Percentiles rank a stretch among this genome's conserved stretches.
phyloP scores from a whole-genome alignment of 495 filamentous ascomycete genomes.

The Cairneyella variabilis region DNA sequence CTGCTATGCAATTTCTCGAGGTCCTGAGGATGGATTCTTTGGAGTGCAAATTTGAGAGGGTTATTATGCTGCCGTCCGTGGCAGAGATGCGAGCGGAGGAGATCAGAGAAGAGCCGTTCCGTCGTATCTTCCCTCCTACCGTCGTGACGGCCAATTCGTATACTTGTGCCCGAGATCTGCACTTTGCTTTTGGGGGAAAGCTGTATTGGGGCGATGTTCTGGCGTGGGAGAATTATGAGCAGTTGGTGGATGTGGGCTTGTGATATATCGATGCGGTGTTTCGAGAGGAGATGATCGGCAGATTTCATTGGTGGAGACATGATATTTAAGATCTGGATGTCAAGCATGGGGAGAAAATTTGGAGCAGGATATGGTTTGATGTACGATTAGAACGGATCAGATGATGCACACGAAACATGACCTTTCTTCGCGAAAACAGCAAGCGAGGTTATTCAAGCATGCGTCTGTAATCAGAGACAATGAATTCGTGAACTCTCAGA shows the following conservation, averaged over 20 bases:
- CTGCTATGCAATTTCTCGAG: neutral
- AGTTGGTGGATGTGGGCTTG: neutral
- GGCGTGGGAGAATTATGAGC: conserved; percentile 9
- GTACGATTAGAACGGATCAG: neutral
- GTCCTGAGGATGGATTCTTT: neutral
- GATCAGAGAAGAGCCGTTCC: neutral
- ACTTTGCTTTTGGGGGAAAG: conserved; percentile 14
- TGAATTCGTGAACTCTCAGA: neutral
- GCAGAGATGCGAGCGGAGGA: neutral
- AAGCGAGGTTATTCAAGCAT: neutral
- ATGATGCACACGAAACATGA: neutral
- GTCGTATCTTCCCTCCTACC: no score
- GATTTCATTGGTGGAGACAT: neutral
- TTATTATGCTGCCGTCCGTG: neutral
- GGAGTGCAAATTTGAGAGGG: conserved; percentile 9
- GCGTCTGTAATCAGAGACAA: no score
- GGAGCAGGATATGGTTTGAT: no score
- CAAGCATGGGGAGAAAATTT: neutral
- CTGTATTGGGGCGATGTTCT: conserved; percentile 10
- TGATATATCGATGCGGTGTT: neutral
- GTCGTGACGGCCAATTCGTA: no score
- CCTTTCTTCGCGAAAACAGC: neutral
- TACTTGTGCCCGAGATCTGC: conserved; percentile 5
- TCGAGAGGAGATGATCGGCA: neutral
- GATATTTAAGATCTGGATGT: neutral